These are phyloP conservation scores for Wickerhamiella allomyrinae DNA, from an alignment of 805 yeast species.

Conservation along the genomic window DNA sequence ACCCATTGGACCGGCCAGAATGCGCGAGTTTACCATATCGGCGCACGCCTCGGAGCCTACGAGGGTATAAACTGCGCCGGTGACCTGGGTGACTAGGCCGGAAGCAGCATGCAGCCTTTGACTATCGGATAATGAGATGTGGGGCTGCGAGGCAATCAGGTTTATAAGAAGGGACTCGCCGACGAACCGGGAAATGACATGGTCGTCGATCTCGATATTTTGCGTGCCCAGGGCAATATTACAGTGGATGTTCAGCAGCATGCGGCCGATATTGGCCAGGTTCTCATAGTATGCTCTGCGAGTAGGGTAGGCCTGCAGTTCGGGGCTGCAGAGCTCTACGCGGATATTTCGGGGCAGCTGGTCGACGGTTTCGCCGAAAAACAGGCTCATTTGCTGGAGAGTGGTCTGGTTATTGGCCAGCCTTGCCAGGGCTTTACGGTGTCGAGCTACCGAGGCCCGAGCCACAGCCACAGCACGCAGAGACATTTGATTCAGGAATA, in stretches of 20 bases:
- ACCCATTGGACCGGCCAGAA: constrained; percentile 11
- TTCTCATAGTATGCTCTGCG: constrained; percentile 8
- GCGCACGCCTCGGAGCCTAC: constrained; percentile 6
- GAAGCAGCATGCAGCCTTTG: not conserved
- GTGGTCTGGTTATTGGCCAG: not conserved
- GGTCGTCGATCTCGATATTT: constrained; percentile 7
- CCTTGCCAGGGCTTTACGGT: not conserved
- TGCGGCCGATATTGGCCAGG: constrained; percentile 6
- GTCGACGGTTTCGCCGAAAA: constrained; percentile 8
- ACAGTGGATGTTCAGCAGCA: constrained; percentile 8
- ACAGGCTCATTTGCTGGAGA: not conserved
- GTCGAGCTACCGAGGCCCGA: not conserved
- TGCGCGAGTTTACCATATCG: constrained; percentile 4
- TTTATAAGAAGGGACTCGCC: constrained; percentile 6
- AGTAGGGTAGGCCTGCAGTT: constrained; percentile 10
- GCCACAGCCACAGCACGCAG: not conserved
- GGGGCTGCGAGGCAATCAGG: not conserved
- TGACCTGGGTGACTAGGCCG: constrained; percentile 2
- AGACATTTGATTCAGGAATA: not conserved
- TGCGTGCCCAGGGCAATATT: constrained; percentile 17
- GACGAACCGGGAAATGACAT: constrained; percentile 8
- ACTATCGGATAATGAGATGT: not conserved
- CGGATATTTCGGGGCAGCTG: constrained; percentile 11
- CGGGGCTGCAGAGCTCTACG: constrained; percentile 12
- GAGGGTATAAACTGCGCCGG: constrained; percentile 10